phyloP scores from a whole-genome alignment of 208 protist species.

The Wallacemonas sp. region DNA sequence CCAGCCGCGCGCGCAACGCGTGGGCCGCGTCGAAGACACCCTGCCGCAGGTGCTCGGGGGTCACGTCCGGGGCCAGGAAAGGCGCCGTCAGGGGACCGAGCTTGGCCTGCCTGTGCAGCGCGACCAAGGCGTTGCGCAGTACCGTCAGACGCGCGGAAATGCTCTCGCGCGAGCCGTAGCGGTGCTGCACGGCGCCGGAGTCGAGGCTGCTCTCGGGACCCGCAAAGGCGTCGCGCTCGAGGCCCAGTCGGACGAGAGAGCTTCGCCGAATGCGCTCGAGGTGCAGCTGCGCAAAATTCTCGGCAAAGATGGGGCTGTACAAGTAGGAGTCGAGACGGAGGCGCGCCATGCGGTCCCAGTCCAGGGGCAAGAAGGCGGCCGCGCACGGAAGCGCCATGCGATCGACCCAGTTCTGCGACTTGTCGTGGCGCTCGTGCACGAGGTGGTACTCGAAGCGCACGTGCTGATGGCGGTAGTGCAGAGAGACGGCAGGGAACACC shows the following conservation, averaged over 20 bases:
- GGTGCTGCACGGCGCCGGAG: constrained; percentile 9
- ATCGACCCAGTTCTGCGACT: constrained; percentile 72
- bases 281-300: constrained; percentile 15
- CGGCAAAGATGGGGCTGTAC: constrained; percentile 64
- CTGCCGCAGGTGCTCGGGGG: constrained; percentile 72
- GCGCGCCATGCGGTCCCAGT: constrained; percentile 39
- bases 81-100: constrained; percentile 26
- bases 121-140: constrained; percentile 64
- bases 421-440: constrained; percentile 57
- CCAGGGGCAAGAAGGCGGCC: constrained; percentile 58
- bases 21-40: constrained; percentile 36
- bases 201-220: neutral
- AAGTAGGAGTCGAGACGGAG: constrained; percentile 77
- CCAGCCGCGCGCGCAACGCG: neutral
- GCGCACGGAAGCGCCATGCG: constrained; percentile 62
- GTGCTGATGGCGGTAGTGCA: constrained; percentile 93
- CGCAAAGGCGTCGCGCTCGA: constrained; percentile 7
- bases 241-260: constrained; percentile 2
- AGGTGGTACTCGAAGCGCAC: constrained; percentile 90
- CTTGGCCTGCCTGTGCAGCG: constrained; percentile 60
- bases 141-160: constrained; percentile 61
- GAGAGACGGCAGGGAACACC: constrained; percentile 90
- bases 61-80: constrained; percentile 65
- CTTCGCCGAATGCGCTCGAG: constrained; percentile 10
- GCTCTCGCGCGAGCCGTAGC: constrained; percentile 58